Base-by-base conservation (phyloP, 495 filamentous ascomycete genomes). In the Penicillium verhagenii region DNA sequence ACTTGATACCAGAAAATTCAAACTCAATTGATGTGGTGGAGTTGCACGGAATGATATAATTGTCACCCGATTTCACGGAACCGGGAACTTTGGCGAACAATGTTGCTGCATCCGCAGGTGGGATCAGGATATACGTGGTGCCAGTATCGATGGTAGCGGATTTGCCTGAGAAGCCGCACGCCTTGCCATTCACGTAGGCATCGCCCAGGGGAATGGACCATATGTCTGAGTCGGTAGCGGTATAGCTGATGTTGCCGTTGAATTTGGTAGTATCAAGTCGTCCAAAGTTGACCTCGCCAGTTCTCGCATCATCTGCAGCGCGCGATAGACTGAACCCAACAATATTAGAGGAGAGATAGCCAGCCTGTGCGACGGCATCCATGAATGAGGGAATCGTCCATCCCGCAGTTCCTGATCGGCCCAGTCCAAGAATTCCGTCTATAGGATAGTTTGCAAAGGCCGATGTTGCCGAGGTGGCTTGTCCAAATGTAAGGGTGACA, bases 391-490 rank as follows among this genome's bases (percentile, higher is more conserved):
- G 79, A 8, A 77, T 76, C 10, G 69, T 67, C 59, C 75, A 75
- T 6, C 67, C 68, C 31, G 53, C 69, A 33, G 61, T 73, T 60
- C 55, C 71, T 47, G 69, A 73, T 59, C 71, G 84, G 7, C 85
- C 85, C n/a, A 95, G 71, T 6, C 89, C 91, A 6, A 95, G 69
- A 45, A 96, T 94, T n/a, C 91, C 91, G 63, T 96, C 91, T 58
- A 94, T 87, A 16, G 90, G 86, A 60, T 91, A 94, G 56, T 77
- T 79, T 25, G 70, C 55, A 68, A 96, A 93, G 44, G 91, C 82
- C 46, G 82, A 67, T 4, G 85, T 85, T 13, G 86, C 86, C 19
- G 79, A 72, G 35, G 77, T 82, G 14, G 84, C 88, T 54, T 89
- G 59, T 4, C 91, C 91, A 65, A 96, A 89, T 7, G 79, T 71